Conservation (phyloP, 2,329 filamentous ascomycete species). For the Hypoxylon rubiginosum region DNA sequence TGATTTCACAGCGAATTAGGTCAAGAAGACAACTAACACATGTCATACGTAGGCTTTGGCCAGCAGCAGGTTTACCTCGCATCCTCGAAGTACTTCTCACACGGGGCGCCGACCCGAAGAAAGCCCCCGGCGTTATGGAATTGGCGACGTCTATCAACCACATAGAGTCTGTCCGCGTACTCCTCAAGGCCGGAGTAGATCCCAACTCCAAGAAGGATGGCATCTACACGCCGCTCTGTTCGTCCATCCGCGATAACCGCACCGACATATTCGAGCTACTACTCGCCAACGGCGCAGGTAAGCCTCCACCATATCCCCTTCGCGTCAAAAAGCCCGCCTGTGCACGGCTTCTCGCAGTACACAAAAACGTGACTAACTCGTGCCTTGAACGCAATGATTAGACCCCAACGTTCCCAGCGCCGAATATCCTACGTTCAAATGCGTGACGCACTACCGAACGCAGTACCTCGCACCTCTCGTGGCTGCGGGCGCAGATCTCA, state of each 20-base stretch:
- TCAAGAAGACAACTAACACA: slow-evolving; percentile 5
- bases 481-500: slow-evolving; percentile 70
- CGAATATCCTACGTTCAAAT: slow-evolving; percentile 77
- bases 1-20: neutral
- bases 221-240: slow-evolving; percentile 76
- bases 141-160: slow-evolving; percentile 74
- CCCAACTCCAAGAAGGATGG: slow-evolving; percentile 74
- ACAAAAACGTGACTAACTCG: neutral
- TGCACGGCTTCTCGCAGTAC: no score
- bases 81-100: slow-evolving; percentile 62
- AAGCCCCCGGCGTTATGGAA: slow-evolving; percentile 74
- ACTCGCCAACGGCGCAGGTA: slow-evolving; percentile 64
- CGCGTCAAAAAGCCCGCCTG: neutral
- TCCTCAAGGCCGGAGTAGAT: slow-evolving; percentile 71
- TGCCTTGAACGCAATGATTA: neutral
- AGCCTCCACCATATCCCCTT: slow-evolving; percentile 2
- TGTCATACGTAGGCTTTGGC: slow-evolving; percentile 35
- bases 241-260: slow-evolving; percentile 75
- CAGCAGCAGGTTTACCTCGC: slow-evolving; percentile 33
- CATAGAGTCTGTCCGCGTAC: slow-evolving; percentile 69
- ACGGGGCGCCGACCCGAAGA: slow-evolving; percentile 71
- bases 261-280: slow-evolving; percentile 72
- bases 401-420: slow-evolving; percentile 73
- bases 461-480: slow-evolving; percentile 72
- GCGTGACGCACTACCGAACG: slow-evolving; percentile 73